These are phyloP conservation scores for Mycena crocata DNA, from an alignment of 768 basidiomycete species.

Conservation along the genomic window DNA sequence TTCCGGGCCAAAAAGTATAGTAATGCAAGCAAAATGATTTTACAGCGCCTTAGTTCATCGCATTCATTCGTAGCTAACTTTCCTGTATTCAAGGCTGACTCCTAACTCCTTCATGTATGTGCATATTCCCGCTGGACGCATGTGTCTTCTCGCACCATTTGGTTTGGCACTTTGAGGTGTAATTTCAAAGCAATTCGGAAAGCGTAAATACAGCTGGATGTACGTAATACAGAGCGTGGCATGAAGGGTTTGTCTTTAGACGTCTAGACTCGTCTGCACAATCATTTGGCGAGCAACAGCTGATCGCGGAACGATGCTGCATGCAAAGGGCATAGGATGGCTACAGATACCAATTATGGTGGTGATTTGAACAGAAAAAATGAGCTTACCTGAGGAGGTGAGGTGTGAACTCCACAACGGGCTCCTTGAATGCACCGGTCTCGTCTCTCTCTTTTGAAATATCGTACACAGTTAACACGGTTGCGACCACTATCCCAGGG, in stretches of 20 bases:
- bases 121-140: too few species aligned
- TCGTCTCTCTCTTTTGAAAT: slow-evolving; percentile 52
- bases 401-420: slow-evolving; percentile 48
- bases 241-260: slow-evolving; percentile 1
- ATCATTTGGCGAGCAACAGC: slow-evolving; percentile 46
- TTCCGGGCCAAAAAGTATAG: slow-evolving; percentile 57
- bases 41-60: slow-evolving; percentile 70
- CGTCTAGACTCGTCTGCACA: slow-evolving; percentile 37
- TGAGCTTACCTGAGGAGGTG: slow-evolving; percentile 47
- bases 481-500: slow-evolving; percentile 49
- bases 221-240: slow-evolving; percentile 16
- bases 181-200: slow-evolving; percentile 4
- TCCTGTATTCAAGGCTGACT: slow-evolving; percentile 64
- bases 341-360: slow-evolving; percentile 36
- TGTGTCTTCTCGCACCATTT: too few species aligned
- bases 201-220: slow-evolving; percentile 24
- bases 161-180: slow-evolving; percentile 1
- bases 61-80: slow-evolving; percentile 80
- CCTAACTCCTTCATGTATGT: too few species aligned
- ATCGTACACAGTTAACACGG: slow-evolving; percentile 51
- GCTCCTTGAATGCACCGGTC: slow-evolving; percentile 48
- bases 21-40: slow-evolving; percentile 61
- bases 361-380: not conserved
- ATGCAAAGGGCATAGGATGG: slow-evolving; percentile 56
- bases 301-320: slow-evolving; percentile 50